Conservation (phyloP, 2,329 filamentous ascomycete genomes). For the Diplodia scrobiculata region DNA sequence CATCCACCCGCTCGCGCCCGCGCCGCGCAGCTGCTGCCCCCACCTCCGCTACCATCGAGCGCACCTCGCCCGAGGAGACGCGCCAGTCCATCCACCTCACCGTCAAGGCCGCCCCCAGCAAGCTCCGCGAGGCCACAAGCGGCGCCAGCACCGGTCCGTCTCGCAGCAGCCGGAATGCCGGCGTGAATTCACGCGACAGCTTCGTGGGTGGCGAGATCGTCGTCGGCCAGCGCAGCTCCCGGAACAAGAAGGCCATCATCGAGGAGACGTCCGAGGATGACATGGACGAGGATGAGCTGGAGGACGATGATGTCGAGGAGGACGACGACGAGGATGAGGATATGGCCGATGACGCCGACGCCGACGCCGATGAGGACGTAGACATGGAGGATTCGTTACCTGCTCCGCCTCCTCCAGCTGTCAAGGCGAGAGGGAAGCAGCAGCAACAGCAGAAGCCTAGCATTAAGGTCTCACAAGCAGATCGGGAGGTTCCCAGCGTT, state of each 20-base stretch:
- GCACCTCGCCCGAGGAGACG: conserved; percentile 45
- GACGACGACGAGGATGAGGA: conserved; percentile 46
- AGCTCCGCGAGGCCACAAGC: conserved; percentile 52
- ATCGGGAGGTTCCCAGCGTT: conserved; percentile 36
- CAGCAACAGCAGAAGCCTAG: conserved; percentile 44
- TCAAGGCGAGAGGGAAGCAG: conserved; percentile 32
- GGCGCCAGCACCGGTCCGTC: conserved; percentile 36
- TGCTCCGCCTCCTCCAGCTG: conserved; percentile 34
- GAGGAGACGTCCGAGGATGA: conserved; percentile 49
- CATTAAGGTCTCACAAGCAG: conserved; percentile 40
- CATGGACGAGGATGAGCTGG: conserved; percentile 44
- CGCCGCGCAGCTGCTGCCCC: conserved; percentile 40
- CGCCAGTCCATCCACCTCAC: conserved; percentile 53
- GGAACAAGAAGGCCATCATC: conserved; percentile 44
- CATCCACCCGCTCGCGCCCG: conserved; percentile 44
- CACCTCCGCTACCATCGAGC: conserved; percentile 41
- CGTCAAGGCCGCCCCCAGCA: conserved; percentile 54
- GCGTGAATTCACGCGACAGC: conserved; percentile 38
- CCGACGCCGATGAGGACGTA: conserved; percentile 31
- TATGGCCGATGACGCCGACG: conserved; percentile 36
- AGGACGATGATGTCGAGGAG: conserved; percentile 44
- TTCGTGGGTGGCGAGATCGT: conserved; percentile 37
- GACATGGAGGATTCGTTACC: conserved; percentile 36
- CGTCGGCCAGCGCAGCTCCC: conserved; percentile 43
- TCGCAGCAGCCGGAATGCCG: conserved; percentile 34